These are phyloP conservation scores for Angophora floribunda DNA, from an alignment of 345 rosid genomes.

Conservation along the genomic window DNA sequence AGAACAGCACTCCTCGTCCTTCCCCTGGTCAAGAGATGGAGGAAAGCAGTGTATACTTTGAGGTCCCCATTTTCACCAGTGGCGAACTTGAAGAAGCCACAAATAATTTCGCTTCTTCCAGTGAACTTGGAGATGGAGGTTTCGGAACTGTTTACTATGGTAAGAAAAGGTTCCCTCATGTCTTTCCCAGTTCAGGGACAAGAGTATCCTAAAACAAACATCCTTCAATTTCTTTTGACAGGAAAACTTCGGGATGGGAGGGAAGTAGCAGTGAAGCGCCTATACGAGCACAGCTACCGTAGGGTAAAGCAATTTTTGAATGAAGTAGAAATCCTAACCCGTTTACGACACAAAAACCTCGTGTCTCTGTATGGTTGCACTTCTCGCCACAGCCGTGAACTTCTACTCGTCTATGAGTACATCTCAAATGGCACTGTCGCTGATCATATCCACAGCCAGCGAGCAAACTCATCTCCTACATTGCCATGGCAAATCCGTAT, in stretches of 20 bases:
- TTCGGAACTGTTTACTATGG: slow-evolving; percentile 58
- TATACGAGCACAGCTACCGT: slow-evolving; percentile 9
- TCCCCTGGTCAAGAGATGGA: slow-evolving; percentile 23
- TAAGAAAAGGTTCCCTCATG: slow-evolving; percentile 4
- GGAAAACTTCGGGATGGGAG: slow-evolving; percentile 17
- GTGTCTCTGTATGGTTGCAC: slow-evolving; percentile 30
- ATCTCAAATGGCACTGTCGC: neutral
- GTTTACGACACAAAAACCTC: slow-evolving; percentile 18
- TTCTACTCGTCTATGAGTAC: slow-evolving; percentile 16
- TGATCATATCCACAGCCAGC: slow-evolving; percentile 1
- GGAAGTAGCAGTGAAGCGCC: slow-evolving; percentile 27
- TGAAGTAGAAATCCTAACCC: slow-evolving; percentile 15
- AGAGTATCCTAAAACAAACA: neutral
- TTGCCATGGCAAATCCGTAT: slow-evolving; percentile 6
- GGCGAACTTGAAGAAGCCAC: slow-evolving; percentile 47
- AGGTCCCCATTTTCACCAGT: slow-evolving; percentile 41
- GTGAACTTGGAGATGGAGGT: slow-evolving; percentile 52
- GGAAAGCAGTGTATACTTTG: slow-evolving; percentile 14
- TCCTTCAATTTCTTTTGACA: neutral
- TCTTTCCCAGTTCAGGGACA: neutral
- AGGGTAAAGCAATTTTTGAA: slow-evolving; percentile 19
- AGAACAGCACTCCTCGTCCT: neutral
- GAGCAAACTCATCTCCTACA: neutral
- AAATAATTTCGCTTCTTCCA: slow-evolving; percentile 22
- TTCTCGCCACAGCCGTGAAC: slow-evolving; percentile 17